Percentiles rank a stretch among this genome's conserved stretches.
phyloP scores from a whole-genome alignment of 331 rosid genomes.

The Dryas integrifolia region DNA sequence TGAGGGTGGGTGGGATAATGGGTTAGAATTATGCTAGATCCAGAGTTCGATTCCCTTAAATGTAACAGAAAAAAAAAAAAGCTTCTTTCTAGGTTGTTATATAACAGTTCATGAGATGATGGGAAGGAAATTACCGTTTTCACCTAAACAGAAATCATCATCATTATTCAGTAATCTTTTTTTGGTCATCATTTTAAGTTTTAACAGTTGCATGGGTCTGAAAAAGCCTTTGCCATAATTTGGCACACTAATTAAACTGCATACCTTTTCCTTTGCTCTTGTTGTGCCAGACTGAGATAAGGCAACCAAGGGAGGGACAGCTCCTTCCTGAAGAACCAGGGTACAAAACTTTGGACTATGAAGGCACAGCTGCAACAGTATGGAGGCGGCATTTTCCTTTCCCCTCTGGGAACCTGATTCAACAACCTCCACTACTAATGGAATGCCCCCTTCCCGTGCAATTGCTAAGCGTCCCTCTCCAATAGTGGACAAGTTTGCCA shows the following conservation, averaged over 20 bases:
- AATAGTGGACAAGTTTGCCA: slow-evolving; percentile 82
- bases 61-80: no score
- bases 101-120: neutral
- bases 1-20: no score
- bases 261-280: slow-evolving; percentile 92
- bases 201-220: neutral
- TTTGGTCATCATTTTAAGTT: neutral
- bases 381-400: slow-evolving; percentile 86
- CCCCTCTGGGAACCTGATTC: slow-evolving; percentile 86
- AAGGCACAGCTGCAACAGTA: slow-evolving; percentile 82
- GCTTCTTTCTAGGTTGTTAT: slow-evolving; percentile 11
- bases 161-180: neutral
- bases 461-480: slow-evolving; percentile 70
- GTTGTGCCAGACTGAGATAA: slow-evolving; percentile 83
- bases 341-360: slow-evolving; percentile 73
- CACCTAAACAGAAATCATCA: neutral
- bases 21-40: no score
- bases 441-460: slow-evolving; percentile 69
- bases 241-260: slow-evolving; percentile 19
- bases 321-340: slow-evolving; percentile 92
- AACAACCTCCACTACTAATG: slow-evolving; percentile 74
- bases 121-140: slow-evolving; percentile 7
- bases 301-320: slow-evolving; percentile 94
- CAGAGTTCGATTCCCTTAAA: no score
- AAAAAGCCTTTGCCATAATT: slow-evolving; percentile 4